Evolutionary conservation across 2,329 filamentous ascomycete species (phyloP).

Genomic region (Chrysoporthe puriensis): DNA sequence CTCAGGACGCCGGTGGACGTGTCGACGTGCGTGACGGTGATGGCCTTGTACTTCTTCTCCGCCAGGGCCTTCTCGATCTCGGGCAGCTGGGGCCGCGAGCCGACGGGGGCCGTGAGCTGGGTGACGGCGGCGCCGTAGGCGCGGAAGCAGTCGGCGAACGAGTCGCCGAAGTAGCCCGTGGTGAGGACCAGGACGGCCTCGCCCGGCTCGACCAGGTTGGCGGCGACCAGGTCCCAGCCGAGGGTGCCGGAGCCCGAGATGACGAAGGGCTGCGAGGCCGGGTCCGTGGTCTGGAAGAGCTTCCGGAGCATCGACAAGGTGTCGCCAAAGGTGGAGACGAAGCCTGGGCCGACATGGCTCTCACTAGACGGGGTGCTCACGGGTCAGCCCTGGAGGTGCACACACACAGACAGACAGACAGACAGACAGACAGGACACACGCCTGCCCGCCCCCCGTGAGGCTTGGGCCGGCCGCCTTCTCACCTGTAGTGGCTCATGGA

Average conservation of each 20-base stretch:
- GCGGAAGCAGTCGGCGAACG: slow-evolving; percentile 88
- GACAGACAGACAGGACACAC: neutral
- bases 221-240: slow-evolving; percentile 95
- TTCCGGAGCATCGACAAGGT: slow-evolving; percentile 85
- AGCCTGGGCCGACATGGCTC: slow-evolving; percentile 88
- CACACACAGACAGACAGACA: neutral
- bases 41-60: slow-evolving; percentile 88
- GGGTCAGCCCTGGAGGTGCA: neutral
- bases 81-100: slow-evolving; percentile 80
- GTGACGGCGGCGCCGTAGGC: slow-evolving; percentile 91
- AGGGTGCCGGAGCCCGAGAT: slow-evolving; percentile 93
- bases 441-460: neutral
- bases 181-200: slow-evolving; percentile 92
- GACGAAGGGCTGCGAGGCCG: slow-evolving; percentile 85
- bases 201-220: slow-evolving; percentile 86
- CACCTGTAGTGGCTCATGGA: slow-evolving; percentile 95
- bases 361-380: slow-evolving; percentile 60
- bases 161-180: slow-evolving; percentile 96
- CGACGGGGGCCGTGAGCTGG: slow-evolving; percentile 86
- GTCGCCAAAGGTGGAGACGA: slow-evolving; percentile 90
- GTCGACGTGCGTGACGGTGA: slow-evolving; percentile 96
- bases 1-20: slow-evolving; percentile 95
- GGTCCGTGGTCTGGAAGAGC: slow-evolving; percentile 88
- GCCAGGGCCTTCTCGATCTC: slow-evolving; percentile 88
- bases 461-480: slow-evolving; percentile 28